phyloP scores from a whole-genome alignment of 2,329 filamentous ascomycete genomes.

The Colletotrichum salicis region DNA sequence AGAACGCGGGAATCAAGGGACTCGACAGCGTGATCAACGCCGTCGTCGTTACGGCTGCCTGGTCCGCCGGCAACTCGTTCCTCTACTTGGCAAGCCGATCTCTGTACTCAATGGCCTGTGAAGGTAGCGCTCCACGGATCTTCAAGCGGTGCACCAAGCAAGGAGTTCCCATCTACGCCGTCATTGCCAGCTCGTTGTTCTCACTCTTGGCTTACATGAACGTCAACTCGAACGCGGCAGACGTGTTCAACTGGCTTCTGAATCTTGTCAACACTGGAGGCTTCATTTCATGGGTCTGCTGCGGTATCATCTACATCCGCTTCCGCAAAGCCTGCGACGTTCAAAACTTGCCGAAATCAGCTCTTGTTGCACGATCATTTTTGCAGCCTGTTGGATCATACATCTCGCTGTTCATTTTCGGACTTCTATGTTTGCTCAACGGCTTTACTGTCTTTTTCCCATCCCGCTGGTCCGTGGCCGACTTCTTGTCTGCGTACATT shows the following conservation, averaged over 20 bases:
- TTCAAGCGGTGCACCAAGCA: background rate
- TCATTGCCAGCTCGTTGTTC: slow-evolving; percentile 64
- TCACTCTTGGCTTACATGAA: slow-evolving; percentile 71
- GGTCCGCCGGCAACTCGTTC: background rate
- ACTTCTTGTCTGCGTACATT: background rate
- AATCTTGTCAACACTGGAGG: slow-evolving; percentile 53
- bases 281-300: slow-evolving; percentile 62
- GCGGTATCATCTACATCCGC: slow-evolving; percentile 66
- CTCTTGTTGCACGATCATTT: background rate
- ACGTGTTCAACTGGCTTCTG: slow-evolving; percentile 71
- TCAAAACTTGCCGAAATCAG: slow-evolving; percentile 50
- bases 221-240: slow-evolving; percentile 65
- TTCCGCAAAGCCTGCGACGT: slow-evolving; percentile 62
- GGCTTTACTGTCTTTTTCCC: background rate
- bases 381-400: background rate
- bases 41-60: background rate
- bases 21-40: background rate
- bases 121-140: slow-evolving; percentile 1
- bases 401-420: background rate
- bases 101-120: slow-evolving; percentile 42
- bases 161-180: slow-evolving; percentile 20
- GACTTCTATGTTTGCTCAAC: background rate
- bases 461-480: background rate
- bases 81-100: slow-evolving; percentile 53
- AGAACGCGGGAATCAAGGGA: background rate